These are phyloP conservation scores for Inga leiocalycina DNA, from an alignment of 306 rosid genomes.

Conservation along the genomic window DNA sequence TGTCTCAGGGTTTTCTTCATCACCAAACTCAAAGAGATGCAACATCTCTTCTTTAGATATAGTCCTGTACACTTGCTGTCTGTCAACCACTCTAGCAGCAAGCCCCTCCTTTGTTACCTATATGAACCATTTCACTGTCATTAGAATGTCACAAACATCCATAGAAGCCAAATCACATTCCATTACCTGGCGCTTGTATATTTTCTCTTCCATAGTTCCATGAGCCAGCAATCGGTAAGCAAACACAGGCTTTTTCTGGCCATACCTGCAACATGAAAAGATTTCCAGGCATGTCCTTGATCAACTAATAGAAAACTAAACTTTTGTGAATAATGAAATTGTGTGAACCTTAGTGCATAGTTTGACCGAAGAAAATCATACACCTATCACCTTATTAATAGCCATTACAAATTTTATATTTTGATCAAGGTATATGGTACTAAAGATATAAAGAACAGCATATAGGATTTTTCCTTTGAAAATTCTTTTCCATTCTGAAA, in stretches of 20 bases:
- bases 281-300: constrained; percentile 18
- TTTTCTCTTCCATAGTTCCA: constrained; percentile 98
- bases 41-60: constrained; percentile 96
- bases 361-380: background rate
- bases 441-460: background rate
- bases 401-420: background rate
- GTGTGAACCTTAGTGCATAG: background rate
- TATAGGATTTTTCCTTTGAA: background rate
- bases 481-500: constrained; percentile 18
- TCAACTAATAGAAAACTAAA: constrained; percentile 11
- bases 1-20: constrained; percentile 82
- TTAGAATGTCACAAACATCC: constrained; percentile 36
- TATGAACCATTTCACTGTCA: constrained; percentile 29
- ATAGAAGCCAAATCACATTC: constrained; percentile 29
- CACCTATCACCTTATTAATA: background rate
- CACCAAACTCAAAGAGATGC: constrained; percentile 97
- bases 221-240: constrained; percentile 97
- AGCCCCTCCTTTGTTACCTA: constrained; percentile 99
- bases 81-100: constrained; percentile 96
- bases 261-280: constrained; percentile 65
- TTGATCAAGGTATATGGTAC: background rate
- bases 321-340: constrained; percentile 7
- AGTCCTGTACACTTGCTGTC: constrained; percentile 92
- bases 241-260: constrained; percentile 94
- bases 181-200: constrained; percentile 95